Evolutionary conservation across 768 basidiomycete genomes (phyloP).

Genomic region (Lactarius deliciosus): DNA sequence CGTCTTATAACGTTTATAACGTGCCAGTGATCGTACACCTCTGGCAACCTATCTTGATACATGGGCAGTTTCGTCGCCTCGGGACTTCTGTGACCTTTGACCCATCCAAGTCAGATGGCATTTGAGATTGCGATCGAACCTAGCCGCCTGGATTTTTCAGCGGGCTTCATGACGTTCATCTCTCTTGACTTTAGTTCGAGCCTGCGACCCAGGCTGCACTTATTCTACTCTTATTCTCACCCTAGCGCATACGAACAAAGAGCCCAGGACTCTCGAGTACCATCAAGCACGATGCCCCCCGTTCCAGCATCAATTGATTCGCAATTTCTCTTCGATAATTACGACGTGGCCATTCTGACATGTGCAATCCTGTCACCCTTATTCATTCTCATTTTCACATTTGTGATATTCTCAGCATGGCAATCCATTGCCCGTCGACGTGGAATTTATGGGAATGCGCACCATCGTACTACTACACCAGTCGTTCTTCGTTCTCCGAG

Average conservation of each 20-base stretch:
- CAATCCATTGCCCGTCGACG: slow-evolving; percentile 2
- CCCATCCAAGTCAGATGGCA: not conserved
- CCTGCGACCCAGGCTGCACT: not conserved
- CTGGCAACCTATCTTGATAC: not conserved
- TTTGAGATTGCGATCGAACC: slow-evolving; percentile 13
- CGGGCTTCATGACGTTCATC: not conserved
- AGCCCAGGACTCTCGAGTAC: not conserved
- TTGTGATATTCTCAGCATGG: slow-evolving; percentile 1
- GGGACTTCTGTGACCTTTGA: not conserved
- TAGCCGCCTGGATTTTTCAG: slow-evolving; percentile 6
- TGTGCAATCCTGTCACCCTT: slow-evolving; percentile 10
- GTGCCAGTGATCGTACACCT: not conserved
- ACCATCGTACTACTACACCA: not conserved
- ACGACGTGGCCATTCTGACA: slow-evolving; percentile 1
- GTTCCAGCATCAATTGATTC: not conserved
- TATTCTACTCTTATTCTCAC: not conserved
- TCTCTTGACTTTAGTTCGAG: not conserved
- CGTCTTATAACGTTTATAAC: not conserved
- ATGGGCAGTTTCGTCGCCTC: not conserved
- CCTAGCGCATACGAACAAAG: not conserved
- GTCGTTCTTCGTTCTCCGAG: not conserved
- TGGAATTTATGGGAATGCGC: not conserved
- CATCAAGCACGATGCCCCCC: slow-evolving; percentile 18
- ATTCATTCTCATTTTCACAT: slow-evolving; percentile 1
- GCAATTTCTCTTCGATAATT: slow-evolving; percentile 4